Evolutionary conservation across 352 stramenopile genomes (phyloP), one percentile per base, ranked within the genome.

Genomic region (Globisporangium mamillatum): DNA sequence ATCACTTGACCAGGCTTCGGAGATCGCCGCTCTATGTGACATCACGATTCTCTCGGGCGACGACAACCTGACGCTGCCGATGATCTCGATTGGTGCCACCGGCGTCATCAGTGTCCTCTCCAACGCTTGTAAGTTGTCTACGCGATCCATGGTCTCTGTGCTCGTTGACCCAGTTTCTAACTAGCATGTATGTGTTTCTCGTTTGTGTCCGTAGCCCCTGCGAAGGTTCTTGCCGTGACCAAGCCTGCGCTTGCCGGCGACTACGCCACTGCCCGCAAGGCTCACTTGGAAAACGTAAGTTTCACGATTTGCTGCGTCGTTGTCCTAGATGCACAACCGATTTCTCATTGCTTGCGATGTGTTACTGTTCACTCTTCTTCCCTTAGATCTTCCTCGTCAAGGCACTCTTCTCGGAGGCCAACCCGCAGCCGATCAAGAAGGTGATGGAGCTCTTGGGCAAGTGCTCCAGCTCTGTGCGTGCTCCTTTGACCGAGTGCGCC

Each of bases 341-440:
- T 34, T 41, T 12, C 59, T 59, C 22, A 32, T 32, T 32, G 29
- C 29, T 32, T 32, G 29, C 29, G 7, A 48, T 36, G 16, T 25
- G 2, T 63, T 38, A 14, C 16, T 53, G 22, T 10, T 38, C 10
- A 16, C 6, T 18, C 36, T 34, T 5, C 27, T 38, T 48, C 24
- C 7, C 25, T 8, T 64, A 95, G 89, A 90, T 97, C 75, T 92
- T 92, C 69, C 73, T 97, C 50, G 89, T 97, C 71, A 97, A 97
- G 80, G 81, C 86, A 29, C 88, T 97, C 32, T 97, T 97, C 74
- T 89, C 86, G 41, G 90, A 97, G 66, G 90, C 90, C 55, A 97
- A 97, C 77, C 91, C 91, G 65, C 90, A 97, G 77, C 91, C 91
- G n/a, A 77, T 95, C 63, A 97, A 97, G 80, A 93, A 96, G 71